phyloP scores from a whole-genome alignment of 176 grass and related monocot genomes.

The Cenchrus americanus region DNA sequence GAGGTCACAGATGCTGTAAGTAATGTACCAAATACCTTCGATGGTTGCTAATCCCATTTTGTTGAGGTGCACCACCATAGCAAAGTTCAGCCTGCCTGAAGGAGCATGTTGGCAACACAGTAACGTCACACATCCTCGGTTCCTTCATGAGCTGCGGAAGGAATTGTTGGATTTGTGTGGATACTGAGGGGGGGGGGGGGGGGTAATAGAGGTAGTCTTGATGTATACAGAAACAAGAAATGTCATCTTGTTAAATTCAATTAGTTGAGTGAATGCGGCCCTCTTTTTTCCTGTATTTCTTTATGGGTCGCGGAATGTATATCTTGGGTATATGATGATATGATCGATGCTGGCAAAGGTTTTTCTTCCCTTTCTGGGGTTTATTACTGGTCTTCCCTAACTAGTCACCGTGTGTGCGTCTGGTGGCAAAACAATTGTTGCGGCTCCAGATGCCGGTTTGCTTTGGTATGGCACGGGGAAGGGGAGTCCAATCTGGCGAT shows the following conservation, averaged over 20 bases:
- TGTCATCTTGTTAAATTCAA: constrained; percentile 34
- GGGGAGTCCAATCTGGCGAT: not conserved
- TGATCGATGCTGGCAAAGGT: not conserved
- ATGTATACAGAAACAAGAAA: constrained; percentile 45
- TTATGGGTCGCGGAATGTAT: not conserved
- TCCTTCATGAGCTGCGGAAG: not conserved
- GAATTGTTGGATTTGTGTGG: constrained; percentile 8
- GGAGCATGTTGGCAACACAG: not conserved
- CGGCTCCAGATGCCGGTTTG: not conserved
- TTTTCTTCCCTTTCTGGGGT: not conserved
- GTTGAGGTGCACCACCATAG: constrained; percentile 11
- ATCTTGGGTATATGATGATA: not conserved
- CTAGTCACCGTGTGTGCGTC: not conserved
- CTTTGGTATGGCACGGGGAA: not conserved
- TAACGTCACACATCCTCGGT: constrained; percentile 1
- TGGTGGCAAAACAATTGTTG: not conserved
- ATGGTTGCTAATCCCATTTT: constrained; percentile 6
- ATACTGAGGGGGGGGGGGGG: too few relatives aligned
- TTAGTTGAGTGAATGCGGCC: constrained; percentile 29
- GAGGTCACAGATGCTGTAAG: constrained; percentile 38
- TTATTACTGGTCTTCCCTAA: not conserved
- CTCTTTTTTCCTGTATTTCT: not conserved
- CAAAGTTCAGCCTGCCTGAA: constrained; percentile 6
- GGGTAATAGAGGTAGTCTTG: constrained; percentile 1
- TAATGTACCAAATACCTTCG: constrained; percentile 47